These are phyloP conservation scores for Cinchona pubescens DNA, from an alignment of 257 asterid species.

Conservation along the genomic window DNA sequence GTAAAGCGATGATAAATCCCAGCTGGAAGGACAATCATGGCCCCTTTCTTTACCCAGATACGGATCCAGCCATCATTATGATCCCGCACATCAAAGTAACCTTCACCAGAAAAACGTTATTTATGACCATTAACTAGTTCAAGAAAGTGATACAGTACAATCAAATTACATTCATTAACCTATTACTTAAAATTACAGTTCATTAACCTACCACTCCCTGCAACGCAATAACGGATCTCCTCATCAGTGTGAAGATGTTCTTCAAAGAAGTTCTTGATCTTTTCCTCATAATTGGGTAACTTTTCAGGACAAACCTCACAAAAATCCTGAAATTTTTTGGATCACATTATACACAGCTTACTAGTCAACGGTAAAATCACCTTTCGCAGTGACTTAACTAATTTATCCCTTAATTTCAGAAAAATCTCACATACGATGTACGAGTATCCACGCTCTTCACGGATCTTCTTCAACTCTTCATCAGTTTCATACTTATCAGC, in stretches of 20 bases:
- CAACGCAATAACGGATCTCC: conserved; percentile 91
- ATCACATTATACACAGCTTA: background rate
- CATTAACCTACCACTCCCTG: conserved; percentile 70
- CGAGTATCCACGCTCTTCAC: conserved; percentile 80
- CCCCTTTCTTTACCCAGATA: conserved; percentile 86
- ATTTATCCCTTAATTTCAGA: background rate
- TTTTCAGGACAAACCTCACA: conserved; percentile 89
- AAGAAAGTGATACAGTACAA: background rate
- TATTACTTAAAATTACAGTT: conserved; percentile 49
- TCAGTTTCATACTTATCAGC: conserved; percentile 91
- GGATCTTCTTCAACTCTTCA: conserved; percentile 79
- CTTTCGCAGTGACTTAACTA: too few species aligned
- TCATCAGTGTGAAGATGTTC: conserved; percentile 96
- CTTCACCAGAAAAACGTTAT: conserved; percentile 31
- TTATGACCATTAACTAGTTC: background rate
- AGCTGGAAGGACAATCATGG: conserved; percentile 86
- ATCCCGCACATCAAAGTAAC: conserved; percentile 92
- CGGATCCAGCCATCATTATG: conserved; percentile 78
- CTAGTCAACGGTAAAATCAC: background rate
- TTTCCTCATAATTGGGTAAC: conserved; percentile 80
- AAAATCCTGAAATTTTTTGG: conserved; percentile 52
- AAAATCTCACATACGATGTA: conserved; percentile 51
- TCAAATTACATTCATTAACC: conserved; percentile 7
- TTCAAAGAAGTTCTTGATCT: conserved; percentile 73
- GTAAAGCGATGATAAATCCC: conserved; percentile 94